These are phyloP conservation scores for Apodospora peruviana DNA, from an alignment of 495 filamentous ascomycete species.

Conservation along the genomic window DNA sequence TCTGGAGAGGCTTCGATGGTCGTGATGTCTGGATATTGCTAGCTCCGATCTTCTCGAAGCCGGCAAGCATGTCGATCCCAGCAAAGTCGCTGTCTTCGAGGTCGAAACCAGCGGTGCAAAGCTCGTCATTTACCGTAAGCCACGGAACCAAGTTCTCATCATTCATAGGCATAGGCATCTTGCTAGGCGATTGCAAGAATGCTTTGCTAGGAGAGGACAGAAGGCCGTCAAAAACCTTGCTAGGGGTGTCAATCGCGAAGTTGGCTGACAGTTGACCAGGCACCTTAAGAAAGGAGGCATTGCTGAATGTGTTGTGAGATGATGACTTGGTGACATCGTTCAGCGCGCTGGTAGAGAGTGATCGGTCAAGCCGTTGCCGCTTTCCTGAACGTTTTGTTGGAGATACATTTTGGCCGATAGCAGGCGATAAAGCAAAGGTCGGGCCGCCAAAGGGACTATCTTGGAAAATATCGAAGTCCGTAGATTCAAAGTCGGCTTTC, in stretches of 20 bases:
- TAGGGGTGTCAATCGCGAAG: slow-evolving; percentile 46
- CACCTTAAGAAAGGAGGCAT: slow-evolving; percentile 40
- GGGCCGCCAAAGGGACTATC: slow-evolving; percentile 47
- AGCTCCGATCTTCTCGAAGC: slow-evolving; percentile 83
- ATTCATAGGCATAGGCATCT: slow-evolving; percentile 34
- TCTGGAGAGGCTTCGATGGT: slow-evolving; percentile 22
- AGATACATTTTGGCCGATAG: slow-evolving; percentile 49
- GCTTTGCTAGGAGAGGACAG: slow-evolving; percentile 46
- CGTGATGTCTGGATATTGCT: slow-evolving; percentile 24
- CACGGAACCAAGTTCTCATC: slow-evolving; percentile 40
- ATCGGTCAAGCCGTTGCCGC: slow-evolving; percentile 54
- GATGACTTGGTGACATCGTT: slow-evolving; percentile 56
- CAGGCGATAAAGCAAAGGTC: slow-evolving; percentile 35
- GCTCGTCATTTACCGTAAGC: slow-evolving; percentile 47
- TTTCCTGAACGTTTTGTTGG: slow-evolving; percentile 70
- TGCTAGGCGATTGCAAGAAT: slow-evolving; percentile 49
- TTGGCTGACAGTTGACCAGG: slow-evolving; percentile 27
- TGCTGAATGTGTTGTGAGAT: slow-evolving; percentile 45
- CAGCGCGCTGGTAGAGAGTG: slow-evolving; percentile 55
- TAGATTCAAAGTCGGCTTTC: slow-evolving; percentile 41
- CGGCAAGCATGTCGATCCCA: slow-evolving; percentile 78
- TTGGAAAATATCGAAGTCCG: slow-evolving; percentile 67
- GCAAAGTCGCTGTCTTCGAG: slow-evolving; percentile 59
- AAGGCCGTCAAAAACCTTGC: slow-evolving; percentile 47
- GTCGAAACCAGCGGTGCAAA: slow-evolving; percentile 47